Evolutionary conservation across 2,329 filamentous ascomycete species (phyloP), one percentile per base, ranked within the genome.

Genomic region (Fusarium verticillioides): DNA sequence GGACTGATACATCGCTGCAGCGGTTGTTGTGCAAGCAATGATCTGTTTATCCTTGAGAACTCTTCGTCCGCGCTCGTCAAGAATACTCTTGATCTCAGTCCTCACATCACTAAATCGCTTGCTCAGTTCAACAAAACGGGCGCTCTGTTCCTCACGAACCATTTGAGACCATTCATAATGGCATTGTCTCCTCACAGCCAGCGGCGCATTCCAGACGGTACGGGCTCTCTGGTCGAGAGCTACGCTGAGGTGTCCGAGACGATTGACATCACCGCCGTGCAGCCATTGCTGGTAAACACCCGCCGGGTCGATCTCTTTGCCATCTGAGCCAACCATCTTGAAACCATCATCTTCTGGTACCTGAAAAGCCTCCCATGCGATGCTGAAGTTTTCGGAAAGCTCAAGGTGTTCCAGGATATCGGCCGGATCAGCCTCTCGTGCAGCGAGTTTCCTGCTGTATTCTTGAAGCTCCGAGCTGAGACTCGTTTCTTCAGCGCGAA

Each of bases 1-100:
- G 1, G 85, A 80, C 0, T 84, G 81, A 57, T 92, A 87, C 80
- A 86, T 94, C 0, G 93, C 91, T 0, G 92, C 92, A 0, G 84
- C 91, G 0, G 90, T 94, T 0, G 92, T 94, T 0, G 93, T 95
- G 70, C 91, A 93, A 0, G 86, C 91, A 47, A 95, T 90, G 18
- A 95, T 85, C 3, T 87, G 83, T 74, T 89, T 92, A 1, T 75
- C 78, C n/a, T 81, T 79, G 5, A 94, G 83, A 1, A 86, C 82
- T 0, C 77, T 62, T 1, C 82, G 80, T 26, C 85, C 83, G 6
- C 74, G 81, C 49, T 88, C 82, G 10, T 80, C 82, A 26, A 84
- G 85, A 0, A 90, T 78, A 4, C 80, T 81, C 3, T 84, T 80
- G 2, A 90, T 74, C 9, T 79, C 77, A 1, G 80, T 74, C 16